phyloP scores from a whole-genome alignment of 768 basidiomycete genomes.

The Tylopilus vinaceipallidus region DNA sequence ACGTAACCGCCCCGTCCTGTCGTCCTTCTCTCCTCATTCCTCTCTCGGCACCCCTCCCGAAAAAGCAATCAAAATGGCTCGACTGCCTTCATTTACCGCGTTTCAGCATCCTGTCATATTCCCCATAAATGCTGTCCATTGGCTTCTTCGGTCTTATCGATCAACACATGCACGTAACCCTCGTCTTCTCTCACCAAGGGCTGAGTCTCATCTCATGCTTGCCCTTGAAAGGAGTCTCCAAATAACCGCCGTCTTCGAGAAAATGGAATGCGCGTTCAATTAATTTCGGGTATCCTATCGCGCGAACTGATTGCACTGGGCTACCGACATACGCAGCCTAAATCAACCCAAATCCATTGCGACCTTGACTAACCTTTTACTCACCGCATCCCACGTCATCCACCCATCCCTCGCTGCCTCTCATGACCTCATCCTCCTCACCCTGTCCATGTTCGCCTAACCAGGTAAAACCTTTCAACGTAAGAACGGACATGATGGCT shows the following conservation, averaged over 20 bases:
- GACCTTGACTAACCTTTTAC: neutral
- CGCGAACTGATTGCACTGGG: neutral
- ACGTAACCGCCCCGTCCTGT: no score
- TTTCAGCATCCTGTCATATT: neutral
- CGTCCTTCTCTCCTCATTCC: no score
- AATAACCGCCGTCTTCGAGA: conserved; percentile 14
- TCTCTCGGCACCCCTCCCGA: neutral
- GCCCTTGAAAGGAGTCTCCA: neutral
- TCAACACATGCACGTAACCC: neutral
- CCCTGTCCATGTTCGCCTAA: neutral
- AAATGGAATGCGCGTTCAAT: conserved; percentile 15
- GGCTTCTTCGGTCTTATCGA: conserved; percentile 4
- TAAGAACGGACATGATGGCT: conserved; percentile 13
- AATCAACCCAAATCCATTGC: conserved; percentile 4
- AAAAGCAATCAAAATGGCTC: neutral
- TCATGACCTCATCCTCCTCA: conserved; percentile 3
- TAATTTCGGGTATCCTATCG: conserved; percentile 11
- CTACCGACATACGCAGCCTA: conserved; percentile 3
- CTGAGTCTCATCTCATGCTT: no score
- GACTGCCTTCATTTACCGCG: neutral
- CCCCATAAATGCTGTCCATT: neutral
- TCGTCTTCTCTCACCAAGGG: conserved; percentile 2
- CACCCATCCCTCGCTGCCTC: neutral
- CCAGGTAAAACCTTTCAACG: conserved; percentile 10
- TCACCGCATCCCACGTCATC: neutral